Evolutionary conservation across 345 rosid genomes (phyloP), one percentile per base, ranked within the genome.

Genomic region (Euphorbia pulcherrima): DNA sequence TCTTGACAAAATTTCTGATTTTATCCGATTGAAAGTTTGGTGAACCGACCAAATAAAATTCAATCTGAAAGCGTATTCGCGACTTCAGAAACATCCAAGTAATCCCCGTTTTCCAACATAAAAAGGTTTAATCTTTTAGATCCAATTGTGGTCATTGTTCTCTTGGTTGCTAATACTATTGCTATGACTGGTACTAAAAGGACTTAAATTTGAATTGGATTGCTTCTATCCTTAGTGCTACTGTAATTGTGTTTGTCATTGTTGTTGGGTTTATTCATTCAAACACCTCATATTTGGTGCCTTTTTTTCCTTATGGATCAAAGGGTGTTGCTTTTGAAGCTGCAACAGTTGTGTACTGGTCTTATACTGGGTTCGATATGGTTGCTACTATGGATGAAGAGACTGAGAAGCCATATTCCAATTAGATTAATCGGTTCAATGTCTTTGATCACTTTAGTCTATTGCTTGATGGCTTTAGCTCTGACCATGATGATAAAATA

Each of bases 321-420:
- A 48, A 79, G 71, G 96, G 97, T 47, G 88, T 83, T n/a, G n/a
- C n/a, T 69, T 86, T 93, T 18, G 61, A 47, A 11, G 87, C 98
- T 28, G 90, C 98, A 29, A 94, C 97, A 0, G 87, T 90, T 58
- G 97, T 93, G 60, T 90, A 80, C 77, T 90, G 98, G 98, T 90
- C 96, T 41, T 93, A 93, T 68, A 93, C 98, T 2, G 98, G 98
- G 47, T 93, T 93, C 27, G 98, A 90, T 64, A 86, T 90, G 96
- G 96, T 90, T 27, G 97, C 92, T 11, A 93, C 95, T 50, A 81
- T 93, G 97, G 97, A 94, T 14, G 98, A 93, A 73, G 98, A 93
- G 77, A 88, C 91, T 1, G 87, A 85, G 83, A 85, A 75, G 21
- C 97, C 97, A 93, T 72, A 89, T 93, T 69, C 98, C 97, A 0